phyloP scores from a whole-genome alignment of 768 basidiomycete genomes.

The Agrocybe chaxingu region DNA sequence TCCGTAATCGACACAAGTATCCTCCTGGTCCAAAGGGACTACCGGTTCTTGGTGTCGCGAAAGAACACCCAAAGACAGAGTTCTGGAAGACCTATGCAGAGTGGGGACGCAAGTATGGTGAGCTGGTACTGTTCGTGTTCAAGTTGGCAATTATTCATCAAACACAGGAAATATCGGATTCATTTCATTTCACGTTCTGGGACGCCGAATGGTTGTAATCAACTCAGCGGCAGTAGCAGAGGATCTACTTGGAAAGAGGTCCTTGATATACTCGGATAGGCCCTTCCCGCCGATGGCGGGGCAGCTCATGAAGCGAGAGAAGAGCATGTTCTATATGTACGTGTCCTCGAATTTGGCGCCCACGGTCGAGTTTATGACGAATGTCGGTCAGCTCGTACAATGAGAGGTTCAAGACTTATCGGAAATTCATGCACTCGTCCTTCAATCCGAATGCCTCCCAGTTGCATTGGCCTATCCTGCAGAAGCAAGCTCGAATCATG shows the following conservation, averaged over 20 bases:
- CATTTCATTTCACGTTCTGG: slow-evolving; percentile 33
- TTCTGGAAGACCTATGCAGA: slow-evolving; percentile 13
- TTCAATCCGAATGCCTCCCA: slow-evolving; percentile 27
- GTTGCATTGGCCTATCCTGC: slow-evolving; percentile 21
- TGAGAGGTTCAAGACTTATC: slow-evolving; percentile 29
- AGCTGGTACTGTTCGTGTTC: not conserved
- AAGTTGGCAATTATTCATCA: slow-evolving; percentile 19
- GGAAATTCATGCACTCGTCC: slow-evolving; percentile 30
- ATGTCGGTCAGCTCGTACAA: slow-evolving; percentile 39
- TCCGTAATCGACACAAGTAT: not conserved
- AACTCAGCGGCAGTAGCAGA: slow-evolving; percentile 37
- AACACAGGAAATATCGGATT: slow-evolving; percentile 9
- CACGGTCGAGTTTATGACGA: slow-evolving; percentile 34
- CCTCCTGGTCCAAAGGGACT: slow-evolving; percentile 19
- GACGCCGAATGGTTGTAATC: slow-evolving; percentile 37
- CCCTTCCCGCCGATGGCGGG: slow-evolving; percentile 27
- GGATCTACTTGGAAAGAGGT: slow-evolving; percentile 43
- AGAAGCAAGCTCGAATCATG: slow-evolving; percentile 20
- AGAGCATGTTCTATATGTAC: slow-evolving; percentile 27
- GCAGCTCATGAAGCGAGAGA: slow-evolving; percentile 25
- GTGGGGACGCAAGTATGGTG: slow-evolving; percentile 13
- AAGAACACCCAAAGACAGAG: slow-evolving; percentile 17
- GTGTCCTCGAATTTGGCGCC: slow-evolving; percentile 22
- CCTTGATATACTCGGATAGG: slow-evolving; percentile 46
- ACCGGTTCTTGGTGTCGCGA: slow-evolving; percentile 16